Conservation (phyloP, 352 stramenopile genomes). For the Globisporangium perplexum region DNA sequence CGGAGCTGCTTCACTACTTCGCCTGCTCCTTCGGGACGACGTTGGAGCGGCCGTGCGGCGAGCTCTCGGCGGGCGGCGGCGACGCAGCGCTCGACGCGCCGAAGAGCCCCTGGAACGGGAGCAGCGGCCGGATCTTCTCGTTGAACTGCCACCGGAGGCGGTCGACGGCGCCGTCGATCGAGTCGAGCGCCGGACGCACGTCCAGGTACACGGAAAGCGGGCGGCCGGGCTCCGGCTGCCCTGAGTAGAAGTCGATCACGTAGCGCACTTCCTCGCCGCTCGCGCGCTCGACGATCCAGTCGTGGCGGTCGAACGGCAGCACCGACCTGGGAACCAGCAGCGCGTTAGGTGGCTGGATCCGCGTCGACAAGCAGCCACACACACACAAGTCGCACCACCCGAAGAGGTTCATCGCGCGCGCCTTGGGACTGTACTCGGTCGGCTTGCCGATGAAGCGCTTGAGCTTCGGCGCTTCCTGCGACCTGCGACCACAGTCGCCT, state of each 20-base stretch:
- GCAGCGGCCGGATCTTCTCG: slow-evolving; percentile 60
- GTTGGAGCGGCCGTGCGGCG: slow-evolving; percentile 19
- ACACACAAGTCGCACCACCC: slow-evolving; percentile 45
- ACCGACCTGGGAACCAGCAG: slow-evolving; percentile 51
- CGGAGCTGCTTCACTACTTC: not conserved
- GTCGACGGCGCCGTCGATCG: slow-evolving; percentile 66
- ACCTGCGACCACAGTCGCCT: slow-evolving; percentile 11
- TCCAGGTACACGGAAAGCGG: slow-evolving; percentile 94
- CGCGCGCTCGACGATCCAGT: slow-evolving; percentile 95
- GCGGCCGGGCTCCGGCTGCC: slow-evolving; percentile 74
- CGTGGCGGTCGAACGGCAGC: slow-evolving; percentile 97
- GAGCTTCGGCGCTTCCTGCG: slow-evolving; percentile 74
- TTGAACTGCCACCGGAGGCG: slow-evolving; percentile 77
- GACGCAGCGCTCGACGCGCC: slow-evolving; percentile 2
- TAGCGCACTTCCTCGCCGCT: slow-evolving; percentile 91
- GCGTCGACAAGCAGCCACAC: not conserved
- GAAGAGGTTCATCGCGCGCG: slow-evolving; percentile 84
- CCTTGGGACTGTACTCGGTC: slow-evolving; percentile 94
- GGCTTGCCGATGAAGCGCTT: slow-evolving; percentile 94
- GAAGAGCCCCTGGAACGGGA: slow-evolving; percentile 67
- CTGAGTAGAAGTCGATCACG: slow-evolving; percentile 99
- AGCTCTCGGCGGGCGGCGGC: not conserved
- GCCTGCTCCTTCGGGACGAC: slow-evolving; percentile 20
- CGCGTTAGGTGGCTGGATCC: no score
- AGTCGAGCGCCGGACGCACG: slow-evolving; percentile 95